These are phyloP conservation scores for Cutaneotrichosporon arboriforme DNA, from an alignment of 1,284 basidiomycete genomes.

Conservation along the genomic window DNA sequence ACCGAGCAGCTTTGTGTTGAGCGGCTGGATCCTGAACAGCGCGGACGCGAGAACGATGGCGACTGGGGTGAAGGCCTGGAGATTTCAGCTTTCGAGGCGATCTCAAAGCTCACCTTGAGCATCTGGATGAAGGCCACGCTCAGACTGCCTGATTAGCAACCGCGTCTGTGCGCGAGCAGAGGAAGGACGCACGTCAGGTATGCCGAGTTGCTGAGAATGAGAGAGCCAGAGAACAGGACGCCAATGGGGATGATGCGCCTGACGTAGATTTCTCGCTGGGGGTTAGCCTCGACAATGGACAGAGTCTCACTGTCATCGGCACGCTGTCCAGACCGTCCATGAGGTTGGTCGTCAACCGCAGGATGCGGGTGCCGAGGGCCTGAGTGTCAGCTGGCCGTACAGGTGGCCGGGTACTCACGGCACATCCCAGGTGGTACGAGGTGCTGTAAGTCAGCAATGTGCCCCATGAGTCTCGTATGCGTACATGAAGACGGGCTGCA, in stretches of 20 bases:
- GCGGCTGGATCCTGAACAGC: slow-evolving; percentile 75
- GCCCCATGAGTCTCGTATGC: background rate
- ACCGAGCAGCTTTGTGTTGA: slow-evolving; percentile 66
- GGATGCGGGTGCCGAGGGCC: slow-evolving; percentile 81
- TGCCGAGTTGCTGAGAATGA: slow-evolving; percentile 90
- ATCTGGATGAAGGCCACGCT: slow-evolving; percentile 96
- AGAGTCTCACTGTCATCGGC: slow-evolving; percentile 58
- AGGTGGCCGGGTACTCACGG: slow-evolving; percentile 27
- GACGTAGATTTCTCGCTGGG: slow-evolving; percentile 63
- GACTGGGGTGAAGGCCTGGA: slow-evolving; percentile 76
- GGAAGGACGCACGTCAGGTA: slow-evolving; percentile 57
- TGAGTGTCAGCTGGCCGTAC: slow-evolving; percentile 38
- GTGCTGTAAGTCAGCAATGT: slow-evolving; percentile 62
- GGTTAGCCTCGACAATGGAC: background rate
- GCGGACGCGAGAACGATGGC: slow-evolving; percentile 91
- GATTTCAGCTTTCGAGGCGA: no score
- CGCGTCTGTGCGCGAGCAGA: background rate
- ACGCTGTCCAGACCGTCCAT: slow-evolving; percentile 80
- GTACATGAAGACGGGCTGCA: slow-evolving; percentile 45
- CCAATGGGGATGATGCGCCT: slow-evolving; percentile 90
- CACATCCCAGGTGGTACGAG: slow-evolving; percentile 47
- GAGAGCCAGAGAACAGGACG: slow-evolving; percentile 81
- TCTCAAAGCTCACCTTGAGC: slow-evolving; percentile 60
- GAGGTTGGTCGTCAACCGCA: slow-evolving; percentile 77
- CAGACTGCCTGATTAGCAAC: slow-evolving; percentile 53